These are phyloP conservation scores for Backusella westeae DNA, from an alignment of 192 early-diverging fungal genomes.

Conservation along the genomic window DNA sequence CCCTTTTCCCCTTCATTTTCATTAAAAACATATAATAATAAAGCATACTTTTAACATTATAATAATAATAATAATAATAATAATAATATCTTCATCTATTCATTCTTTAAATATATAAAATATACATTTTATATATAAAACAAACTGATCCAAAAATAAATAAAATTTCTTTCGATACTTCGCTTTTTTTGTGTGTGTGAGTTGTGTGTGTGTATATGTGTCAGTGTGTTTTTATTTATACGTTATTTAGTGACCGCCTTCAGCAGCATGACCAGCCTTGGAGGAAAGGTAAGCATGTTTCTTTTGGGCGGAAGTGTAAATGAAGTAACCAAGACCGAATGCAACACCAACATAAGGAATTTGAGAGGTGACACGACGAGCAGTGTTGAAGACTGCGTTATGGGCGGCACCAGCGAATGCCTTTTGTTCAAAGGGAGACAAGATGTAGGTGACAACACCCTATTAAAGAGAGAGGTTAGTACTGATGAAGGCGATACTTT, in stretches of 20 bases:
- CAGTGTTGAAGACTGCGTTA: constrained; percentile 61
- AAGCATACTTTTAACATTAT: not conserved
- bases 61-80: not conserved
- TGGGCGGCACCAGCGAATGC: constrained; percentile 56
- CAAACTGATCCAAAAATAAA: constrained; percentile 4
- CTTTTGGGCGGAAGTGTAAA: constrained; percentile 45
- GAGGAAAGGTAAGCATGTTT: constrained; percentile 39
- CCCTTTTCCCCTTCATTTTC: not conserved
- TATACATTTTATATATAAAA: not conserved
- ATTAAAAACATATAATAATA: not conserved
- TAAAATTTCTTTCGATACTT: not conserved
- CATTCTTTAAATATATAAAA: not conserved
- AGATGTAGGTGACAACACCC: constrained; percentile 55
- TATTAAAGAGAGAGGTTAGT: not conserved
- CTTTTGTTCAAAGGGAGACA: constrained; percentile 64
- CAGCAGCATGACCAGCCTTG: constrained; percentile 43
- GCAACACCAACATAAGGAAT: constrained; percentile 56
- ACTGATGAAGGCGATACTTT: not conserved
- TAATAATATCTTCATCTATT: not conserved
- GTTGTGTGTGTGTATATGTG: not conserved
- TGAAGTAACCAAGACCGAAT: constrained; percentile 42
- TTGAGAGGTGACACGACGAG: constrained; percentile 53
- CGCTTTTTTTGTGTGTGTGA: not conserved
- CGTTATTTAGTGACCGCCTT: constrained; percentile 30
- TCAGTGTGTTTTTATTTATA: not conserved